Conservation (phyloP, 352 stramenopile genomes). For the Globisporangium orthogonon region DNA sequence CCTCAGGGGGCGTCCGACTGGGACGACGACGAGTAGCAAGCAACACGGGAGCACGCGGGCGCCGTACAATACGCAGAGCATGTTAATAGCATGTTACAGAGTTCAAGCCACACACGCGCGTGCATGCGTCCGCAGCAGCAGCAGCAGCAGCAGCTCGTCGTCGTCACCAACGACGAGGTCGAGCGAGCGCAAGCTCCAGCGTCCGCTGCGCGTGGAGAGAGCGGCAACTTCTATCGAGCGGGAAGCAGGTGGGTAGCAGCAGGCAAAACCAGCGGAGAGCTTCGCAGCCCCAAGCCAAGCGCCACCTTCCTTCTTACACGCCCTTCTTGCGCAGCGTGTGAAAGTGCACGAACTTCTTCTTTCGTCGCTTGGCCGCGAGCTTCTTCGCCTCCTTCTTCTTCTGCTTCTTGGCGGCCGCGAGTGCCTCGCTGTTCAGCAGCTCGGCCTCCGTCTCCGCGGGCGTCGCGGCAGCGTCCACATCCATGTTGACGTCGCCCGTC, state of each 20-base stretch:
- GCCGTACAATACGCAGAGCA: slow-evolving; percentile 53
- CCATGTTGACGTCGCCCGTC: slow-evolving; percentile 23
- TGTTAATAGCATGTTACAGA: slow-evolving; percentile 42
- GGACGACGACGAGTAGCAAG: slow-evolving; percentile 28
- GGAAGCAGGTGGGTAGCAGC: background rate
- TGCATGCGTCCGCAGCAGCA: no score
- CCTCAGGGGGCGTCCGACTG: slow-evolving; percentile 47
- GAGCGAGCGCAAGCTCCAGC: no score
- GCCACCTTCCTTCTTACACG: slow-evolving; percentile 31
- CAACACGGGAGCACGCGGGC: background rate
- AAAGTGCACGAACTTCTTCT: slow-evolving; percentile 86
- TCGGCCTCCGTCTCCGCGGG: slow-evolving; percentile 37
- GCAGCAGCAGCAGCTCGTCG: background rate
- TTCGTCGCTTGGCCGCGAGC: slow-evolving; percentile 33
- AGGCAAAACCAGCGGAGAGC: background rate
- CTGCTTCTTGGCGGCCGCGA: slow-evolving; percentile 27
- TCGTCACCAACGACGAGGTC: background rate
- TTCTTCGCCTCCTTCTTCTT: slow-evolving; percentile 58
- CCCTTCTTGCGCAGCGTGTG: slow-evolving; percentile 85
- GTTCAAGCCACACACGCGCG: slow-evolving; percentile 1
- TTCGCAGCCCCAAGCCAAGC: no score
- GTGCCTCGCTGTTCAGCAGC: slow-evolving; percentile 41
- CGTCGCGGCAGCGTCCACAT: slow-evolving; percentile 28
- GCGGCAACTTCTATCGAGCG: slow-evolving; percentile 13
- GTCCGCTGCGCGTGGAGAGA: background rate